phyloP scores from a whole-genome alignment of 2,329 filamentous ascomycete species.

The Xylariaceae sp. region DNA sequence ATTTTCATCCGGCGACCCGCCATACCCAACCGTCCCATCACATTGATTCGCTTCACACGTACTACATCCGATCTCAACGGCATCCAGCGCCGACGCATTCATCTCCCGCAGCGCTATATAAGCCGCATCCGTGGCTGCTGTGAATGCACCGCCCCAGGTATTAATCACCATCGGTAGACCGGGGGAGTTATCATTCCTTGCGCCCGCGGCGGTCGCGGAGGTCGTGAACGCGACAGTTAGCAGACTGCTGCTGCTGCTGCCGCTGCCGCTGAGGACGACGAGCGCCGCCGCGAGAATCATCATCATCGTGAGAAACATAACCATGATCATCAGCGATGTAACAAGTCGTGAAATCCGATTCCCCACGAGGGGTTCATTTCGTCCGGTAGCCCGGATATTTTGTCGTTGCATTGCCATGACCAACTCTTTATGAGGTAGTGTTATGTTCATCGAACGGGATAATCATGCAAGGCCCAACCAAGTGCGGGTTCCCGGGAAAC shows the following conservation, averaged over 20 bases:
- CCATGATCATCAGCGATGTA: slow-evolving; percentile 12
- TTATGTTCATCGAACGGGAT: too few relatives aligned
- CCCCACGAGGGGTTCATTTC: slow-evolving; percentile 9
- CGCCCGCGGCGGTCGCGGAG: slow-evolving; percentile 5
- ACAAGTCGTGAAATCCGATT: background rate
- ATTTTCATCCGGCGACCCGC: slow-evolving; percentile 49
- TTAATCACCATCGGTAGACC: slow-evolving; percentile 47
- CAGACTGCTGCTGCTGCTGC: slow-evolving; percentile 11
- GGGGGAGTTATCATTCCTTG: slow-evolving; percentile 27
- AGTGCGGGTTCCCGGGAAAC: too few relatives aligned
- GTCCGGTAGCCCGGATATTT: slow-evolving; percentile 1
- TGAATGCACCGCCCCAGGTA: slow-evolving; percentile 50
- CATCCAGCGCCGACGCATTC: slow-evolving; percentile 41
- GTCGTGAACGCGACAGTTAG: slow-evolving; percentile 15
- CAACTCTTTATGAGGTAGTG: too few relatives aligned
- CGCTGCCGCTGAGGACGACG: slow-evolving; percentile 6
- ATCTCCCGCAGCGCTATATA: slow-evolving; percentile 35
- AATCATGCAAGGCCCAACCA: too few relatives aligned
- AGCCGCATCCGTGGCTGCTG: slow-evolving; percentile 46
- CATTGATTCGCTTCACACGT: slow-evolving; percentile 49
- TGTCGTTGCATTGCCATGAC: slow-evolving; percentile 11
- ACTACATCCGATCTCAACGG: slow-evolving; percentile 46
- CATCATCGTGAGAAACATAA: slow-evolving; percentile 16
- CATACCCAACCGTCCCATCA: slow-evolving; percentile 50
- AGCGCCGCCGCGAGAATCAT: background rate